phyloP scores from a whole-genome alignment of 495 filamentous ascomycete species.

The Trypethelium eluteriae region DNA sequence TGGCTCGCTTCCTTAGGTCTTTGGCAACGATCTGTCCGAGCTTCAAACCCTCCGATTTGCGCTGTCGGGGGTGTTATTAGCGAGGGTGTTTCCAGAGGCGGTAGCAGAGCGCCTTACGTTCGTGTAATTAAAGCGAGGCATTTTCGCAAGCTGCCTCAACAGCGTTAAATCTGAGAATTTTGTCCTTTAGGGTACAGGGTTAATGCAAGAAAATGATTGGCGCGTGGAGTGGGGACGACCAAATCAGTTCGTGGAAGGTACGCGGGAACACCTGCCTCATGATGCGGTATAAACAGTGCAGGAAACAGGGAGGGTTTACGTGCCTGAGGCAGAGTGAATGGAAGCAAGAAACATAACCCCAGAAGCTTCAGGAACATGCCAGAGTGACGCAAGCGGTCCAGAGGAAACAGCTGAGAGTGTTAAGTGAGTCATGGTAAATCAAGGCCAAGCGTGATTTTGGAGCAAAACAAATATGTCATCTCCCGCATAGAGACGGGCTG shows the following conservation, averaged over 20 bases:
- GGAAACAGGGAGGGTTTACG: background rate
- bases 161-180: background rate
- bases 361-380: background rate
- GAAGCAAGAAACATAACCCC: background rate
- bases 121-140: conserved; percentile 23
- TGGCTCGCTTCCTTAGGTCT: conserved; percentile 37
- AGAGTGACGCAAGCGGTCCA: background rate
- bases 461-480: background rate
- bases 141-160: background rate
- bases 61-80: conserved; percentile 23
- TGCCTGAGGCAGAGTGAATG: background rate
- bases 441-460: background rate
- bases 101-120: conserved; percentile 19
- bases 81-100: background rate
- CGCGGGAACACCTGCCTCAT: conserved; percentile 9
- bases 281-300: background rate
- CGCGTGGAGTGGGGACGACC: background rate
- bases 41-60: conserved; percentile 41
- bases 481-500: background rate
- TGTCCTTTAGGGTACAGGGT: background rate
- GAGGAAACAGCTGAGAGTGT: background rate
- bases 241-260: background rate
- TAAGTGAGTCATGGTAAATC: background rate
- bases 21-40: conserved; percentile 41
- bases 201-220: background rate